These are phyloP conservation scores for Acacia crassicarpa DNA, from an alignment of 306 rosid species.

Conservation along the genomic window DNA sequence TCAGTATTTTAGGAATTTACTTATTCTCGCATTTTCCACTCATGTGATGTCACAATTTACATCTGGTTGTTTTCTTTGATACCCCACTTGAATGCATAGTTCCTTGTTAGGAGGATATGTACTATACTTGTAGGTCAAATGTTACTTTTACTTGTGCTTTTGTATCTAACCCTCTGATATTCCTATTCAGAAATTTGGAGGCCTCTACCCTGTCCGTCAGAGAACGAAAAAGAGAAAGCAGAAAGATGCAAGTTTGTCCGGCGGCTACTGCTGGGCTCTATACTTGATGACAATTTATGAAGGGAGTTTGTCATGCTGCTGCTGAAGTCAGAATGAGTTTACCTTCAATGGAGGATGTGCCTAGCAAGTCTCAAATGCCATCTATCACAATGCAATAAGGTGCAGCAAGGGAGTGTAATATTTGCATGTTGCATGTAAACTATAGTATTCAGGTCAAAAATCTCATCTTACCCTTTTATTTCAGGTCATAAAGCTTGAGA, in stretches of 20 bases:
- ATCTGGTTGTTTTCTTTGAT: background rate
- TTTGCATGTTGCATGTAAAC: conserved; percentile 52
- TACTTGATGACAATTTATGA: conserved; percentile 64
- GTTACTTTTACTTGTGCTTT: background rate
- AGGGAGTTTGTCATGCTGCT: background rate
- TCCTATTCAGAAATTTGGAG: conserved; percentile 53
- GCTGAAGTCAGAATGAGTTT: background rate
- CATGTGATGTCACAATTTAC: background rate
- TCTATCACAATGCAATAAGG: conserved; percentile 54
- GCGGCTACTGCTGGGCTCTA: conserved; percentile 77
- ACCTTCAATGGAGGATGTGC: conserved; percentile 35
- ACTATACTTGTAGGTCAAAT: background rate
- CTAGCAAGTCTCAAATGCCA: conserved; percentile 44
- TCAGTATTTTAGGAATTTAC: background rate
- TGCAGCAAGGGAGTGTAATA: conserved; percentile 44
- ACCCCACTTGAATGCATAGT: background rate
- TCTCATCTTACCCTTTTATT: conserved; percentile 36
- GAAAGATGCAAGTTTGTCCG: conserved; percentile 68
- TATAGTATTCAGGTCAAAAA: conserved; percentile 44
- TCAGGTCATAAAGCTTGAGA: conserved; percentile 39
- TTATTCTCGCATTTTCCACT: background rate
- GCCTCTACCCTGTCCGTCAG: conserved; percentile 58
- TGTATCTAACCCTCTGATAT: conserved; percentile 23
- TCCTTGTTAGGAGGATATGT: conserved; percentile 15
- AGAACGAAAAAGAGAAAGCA: conserved; percentile 79